These are phyloP conservation scores for Ogataea neopini DNA, from an alignment of 805 yeast genomes.

Conservation along the genomic window DNA sequence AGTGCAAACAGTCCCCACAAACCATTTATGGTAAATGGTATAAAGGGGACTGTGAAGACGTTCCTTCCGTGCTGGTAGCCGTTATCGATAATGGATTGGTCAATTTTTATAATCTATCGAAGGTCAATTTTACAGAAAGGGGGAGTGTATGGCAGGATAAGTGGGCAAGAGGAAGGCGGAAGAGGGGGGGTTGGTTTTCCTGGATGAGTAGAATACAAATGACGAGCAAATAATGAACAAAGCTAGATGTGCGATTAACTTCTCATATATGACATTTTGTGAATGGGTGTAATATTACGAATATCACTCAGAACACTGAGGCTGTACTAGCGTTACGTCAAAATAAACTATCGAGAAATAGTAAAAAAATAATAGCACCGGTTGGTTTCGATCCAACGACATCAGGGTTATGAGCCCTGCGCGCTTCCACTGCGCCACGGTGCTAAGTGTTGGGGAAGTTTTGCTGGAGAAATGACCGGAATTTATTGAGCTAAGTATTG, in stretches of 20 bases:
- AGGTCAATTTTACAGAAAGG: slow-evolving; percentile 45
- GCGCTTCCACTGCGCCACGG: slow-evolving; percentile 82
- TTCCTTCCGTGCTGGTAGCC: slow-evolving; percentile 56
- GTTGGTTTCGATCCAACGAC: slow-evolving; percentile 96
- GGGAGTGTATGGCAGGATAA: slow-evolving; percentile 33
- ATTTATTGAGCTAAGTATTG: no score
- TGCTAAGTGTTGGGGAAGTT: background rate
- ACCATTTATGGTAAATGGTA: slow-evolving; percentile 28
- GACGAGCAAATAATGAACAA: no score
- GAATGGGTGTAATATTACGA: no score
- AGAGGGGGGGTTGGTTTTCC: background rate
- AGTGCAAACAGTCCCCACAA: slow-evolving; percentile 12
- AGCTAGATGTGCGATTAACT: no score
- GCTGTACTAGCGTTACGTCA: no score
- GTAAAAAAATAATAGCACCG: slow-evolving; percentile 76
- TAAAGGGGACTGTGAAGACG: slow-evolving; percentile 44
- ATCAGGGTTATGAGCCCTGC: slow-evolving; percentile 99
- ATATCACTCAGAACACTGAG: no score
- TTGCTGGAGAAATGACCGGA: no score
- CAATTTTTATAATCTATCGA: slow-evolving; percentile 57
- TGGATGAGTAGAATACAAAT: background rate
- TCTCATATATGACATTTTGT: no score
- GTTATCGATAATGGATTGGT: slow-evolving; percentile 74
- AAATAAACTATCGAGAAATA: slow-evolving; percentile 11
- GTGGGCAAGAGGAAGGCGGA: slow-evolving; percentile 5